Evolutionary conservation across 495 filamentous ascomycete species (phyloP), one percentile per base, ranked within the genome.

Genomic region (Aspergillus ostianus): DNA sequence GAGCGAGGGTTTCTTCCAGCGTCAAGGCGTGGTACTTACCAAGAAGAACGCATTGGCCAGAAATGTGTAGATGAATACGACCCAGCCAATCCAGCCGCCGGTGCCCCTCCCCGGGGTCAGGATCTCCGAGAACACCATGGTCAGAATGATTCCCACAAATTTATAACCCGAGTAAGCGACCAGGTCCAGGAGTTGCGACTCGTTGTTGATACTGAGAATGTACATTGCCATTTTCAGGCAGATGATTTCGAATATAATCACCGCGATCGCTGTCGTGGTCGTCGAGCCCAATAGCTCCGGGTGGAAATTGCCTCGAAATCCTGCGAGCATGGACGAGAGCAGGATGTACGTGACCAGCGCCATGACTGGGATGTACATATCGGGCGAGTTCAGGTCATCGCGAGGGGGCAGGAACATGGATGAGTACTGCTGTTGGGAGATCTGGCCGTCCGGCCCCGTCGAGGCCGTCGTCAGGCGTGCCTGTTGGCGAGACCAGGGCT

Each of bases 141-240:
- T 97, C 53, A 89, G 81, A 62, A 97, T 98, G 56, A 95, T 91
- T 9, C 94, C 94, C 46, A 98, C 94, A 66, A 98, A 99, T 76
- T 99, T 99, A 74, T 99, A 99, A 13, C 95, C 95, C 6, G 89
- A 93, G 71, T 99, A 99, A 4, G 95, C 94, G 45, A 98, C 85
- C 41, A 99, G 73, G 64, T 99, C 94, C 58, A 97, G 81, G 21
- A 99, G 80, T 73, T 98, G 94, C 15, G 79, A 84, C 57, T 87
- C 89, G 66, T 93, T 93, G 67, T 87, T 92, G 77, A 99, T 98
- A 73, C 81, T 89, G 44, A 99, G 78, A 47, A 99, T 85, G 69
- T 98, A 98, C 68, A 88, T 92, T 23, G 93, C 94, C 44, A 97
- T 79, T 80, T 97, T 97, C 64, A 99, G 73, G 47, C 87, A 87